phyloP scores from a whole-genome alignment of 1,284 basidiomycete genomes.

The Moniliella sp. region DNA sequence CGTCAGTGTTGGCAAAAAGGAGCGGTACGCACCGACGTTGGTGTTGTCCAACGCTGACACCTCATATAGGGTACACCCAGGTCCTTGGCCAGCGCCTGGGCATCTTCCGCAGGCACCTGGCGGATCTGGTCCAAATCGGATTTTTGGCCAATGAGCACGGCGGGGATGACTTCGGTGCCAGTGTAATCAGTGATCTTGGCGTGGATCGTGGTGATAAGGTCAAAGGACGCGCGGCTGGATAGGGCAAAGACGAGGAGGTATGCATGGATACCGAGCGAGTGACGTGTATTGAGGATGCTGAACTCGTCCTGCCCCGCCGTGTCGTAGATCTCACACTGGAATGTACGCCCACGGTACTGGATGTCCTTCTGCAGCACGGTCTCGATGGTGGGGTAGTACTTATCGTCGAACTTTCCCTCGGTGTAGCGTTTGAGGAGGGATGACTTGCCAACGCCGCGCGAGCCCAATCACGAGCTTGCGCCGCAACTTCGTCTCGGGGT shows the following conservation, averaged over 20 bases:
- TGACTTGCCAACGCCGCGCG: slow-evolving; percentile 41
- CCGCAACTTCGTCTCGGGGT: no score
- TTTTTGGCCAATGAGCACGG: slow-evolving; percentile 90
- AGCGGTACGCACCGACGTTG: no score
- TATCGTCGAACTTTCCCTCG: slow-evolving; percentile 42
- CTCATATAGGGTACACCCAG: no score
- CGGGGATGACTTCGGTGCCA: slow-evolving; percentile 68
- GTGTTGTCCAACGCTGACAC: no score
- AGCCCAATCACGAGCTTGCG: slow-evolving; percentile 31
- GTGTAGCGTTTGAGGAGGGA: slow-evolving; percentile 40
- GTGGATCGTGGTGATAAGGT: slow-evolving; percentile 82
- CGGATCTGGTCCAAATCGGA: slow-evolving; percentile 56
- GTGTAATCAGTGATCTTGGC: slow-evolving; percentile 94
- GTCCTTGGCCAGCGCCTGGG: no score
- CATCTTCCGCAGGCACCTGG: no score
- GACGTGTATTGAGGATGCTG: slow-evolving; percentile 57
- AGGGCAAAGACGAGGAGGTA: slow-evolving; percentile 85
- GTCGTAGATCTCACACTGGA: slow-evolving; percentile 90
- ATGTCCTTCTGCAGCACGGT: slow-evolving; percentile 64
- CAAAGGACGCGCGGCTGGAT: slow-evolving; percentile 69
- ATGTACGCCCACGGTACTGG: slow-evolving; percentile 61
- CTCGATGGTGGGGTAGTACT: slow-evolving; percentile 88
- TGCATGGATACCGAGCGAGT: slow-evolving; percentile 60
- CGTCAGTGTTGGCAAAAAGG: no score
- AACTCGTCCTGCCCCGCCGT: slow-evolving; percentile 86